phyloP scores from a whole-genome alignment of 805 yeast genomes.

The Cyberlindnera meyerae region DNA sequence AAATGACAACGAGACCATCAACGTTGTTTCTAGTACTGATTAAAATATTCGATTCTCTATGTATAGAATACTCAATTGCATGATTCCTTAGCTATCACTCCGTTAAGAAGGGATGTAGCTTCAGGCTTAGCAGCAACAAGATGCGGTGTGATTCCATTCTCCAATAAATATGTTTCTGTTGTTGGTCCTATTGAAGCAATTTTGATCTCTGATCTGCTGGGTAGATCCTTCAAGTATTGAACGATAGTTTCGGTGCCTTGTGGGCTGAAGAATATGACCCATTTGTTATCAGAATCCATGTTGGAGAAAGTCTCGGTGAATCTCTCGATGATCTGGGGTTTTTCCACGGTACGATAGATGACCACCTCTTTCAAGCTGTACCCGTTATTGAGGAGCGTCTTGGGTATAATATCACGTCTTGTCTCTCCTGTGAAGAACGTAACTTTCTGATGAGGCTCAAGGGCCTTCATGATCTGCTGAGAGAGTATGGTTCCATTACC shows the following conservation, averaged over 20 bases:
- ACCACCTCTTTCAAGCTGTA: conserved; percentile 52
- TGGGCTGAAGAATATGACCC: conserved; percentile 90
- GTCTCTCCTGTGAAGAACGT: conserved; percentile 84
- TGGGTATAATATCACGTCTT: conserved; percentile 77
- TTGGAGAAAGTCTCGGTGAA: conserved; percentile 29
- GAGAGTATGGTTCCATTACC: conserved; percentile 79
- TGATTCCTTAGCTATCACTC: conserved; percentile 9
- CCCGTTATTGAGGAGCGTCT: conserved; percentile 40
- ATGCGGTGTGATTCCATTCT: conserved; percentile 50
- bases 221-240: conserved; percentile 31
- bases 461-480: conserved; percentile 45
- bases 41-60: not conserved
- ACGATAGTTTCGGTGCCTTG: conserved; percentile 75
- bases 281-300: conserved; percentile 29
- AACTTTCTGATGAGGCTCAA: conserved; percentile 27
- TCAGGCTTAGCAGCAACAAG: conserved; percentile 72
- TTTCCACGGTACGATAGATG: conserved; percentile 61
- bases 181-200: conserved; percentile 93
- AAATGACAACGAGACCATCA: conserved; percentile 63
- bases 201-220: conserved; percentile 20
- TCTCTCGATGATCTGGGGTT: conserved; percentile 37
- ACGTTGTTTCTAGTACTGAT: conserved; percentile 58
- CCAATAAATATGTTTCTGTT: conserved; percentile 57
- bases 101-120: conserved; percentile 50
- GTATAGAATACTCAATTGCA: not conserved